Conservation (phyloP, 2,329 filamentous ascomycete genomes). For the Dothiorella sarmentorum region DNA sequence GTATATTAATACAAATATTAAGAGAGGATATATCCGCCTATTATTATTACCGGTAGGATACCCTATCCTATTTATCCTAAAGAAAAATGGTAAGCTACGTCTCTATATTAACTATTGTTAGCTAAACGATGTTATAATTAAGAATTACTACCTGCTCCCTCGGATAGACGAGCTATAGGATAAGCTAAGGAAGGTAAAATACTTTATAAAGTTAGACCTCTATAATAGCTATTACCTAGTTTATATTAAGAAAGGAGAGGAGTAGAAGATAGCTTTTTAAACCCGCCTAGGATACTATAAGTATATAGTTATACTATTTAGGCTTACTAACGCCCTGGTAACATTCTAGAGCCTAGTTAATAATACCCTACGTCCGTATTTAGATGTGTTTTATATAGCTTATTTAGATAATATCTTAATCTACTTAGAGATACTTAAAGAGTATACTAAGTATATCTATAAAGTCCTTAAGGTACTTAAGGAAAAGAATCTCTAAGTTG, state of each 20-base stretch:
- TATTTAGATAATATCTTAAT: no score
- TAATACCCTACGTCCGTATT: no score
- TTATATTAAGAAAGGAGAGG: no score
- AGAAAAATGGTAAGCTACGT: slow-evolving; percentile 4
- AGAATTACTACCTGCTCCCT: slow-evolving; percentile 17
- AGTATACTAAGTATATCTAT: slow-evolving; percentile 11
- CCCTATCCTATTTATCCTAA: slow-evolving; percentile 17
- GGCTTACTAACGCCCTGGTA: slow-evolving; percentile 18
- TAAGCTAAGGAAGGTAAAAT: slow-evolving; percentile 13
- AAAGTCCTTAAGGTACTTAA: slow-evolving; percentile 11
- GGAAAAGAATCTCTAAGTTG: slow-evolving; percentile 5
- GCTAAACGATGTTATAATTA: slow-evolving; percentile 20
- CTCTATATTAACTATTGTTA: slow-evolving; percentile 20
- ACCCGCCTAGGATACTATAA: slow-evolving; percentile 19
- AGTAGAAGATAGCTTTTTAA: no score
- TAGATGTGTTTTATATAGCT: no score
- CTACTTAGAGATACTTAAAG: no score
- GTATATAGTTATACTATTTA: slow-evolving; percentile 22
- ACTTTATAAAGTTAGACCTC: slow-evolving; percentile 21
- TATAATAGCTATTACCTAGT: no score
- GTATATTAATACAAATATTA: background rate
- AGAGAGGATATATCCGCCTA: background rate
- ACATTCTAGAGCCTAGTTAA: slow-evolving; percentile 21
- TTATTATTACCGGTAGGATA: background rate
- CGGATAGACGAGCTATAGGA: slow-evolving; percentile 17